Base-by-base conservation (phyloP, 2,329 filamentous ascomycete species). In the Penicillium vulpinum region DNA sequence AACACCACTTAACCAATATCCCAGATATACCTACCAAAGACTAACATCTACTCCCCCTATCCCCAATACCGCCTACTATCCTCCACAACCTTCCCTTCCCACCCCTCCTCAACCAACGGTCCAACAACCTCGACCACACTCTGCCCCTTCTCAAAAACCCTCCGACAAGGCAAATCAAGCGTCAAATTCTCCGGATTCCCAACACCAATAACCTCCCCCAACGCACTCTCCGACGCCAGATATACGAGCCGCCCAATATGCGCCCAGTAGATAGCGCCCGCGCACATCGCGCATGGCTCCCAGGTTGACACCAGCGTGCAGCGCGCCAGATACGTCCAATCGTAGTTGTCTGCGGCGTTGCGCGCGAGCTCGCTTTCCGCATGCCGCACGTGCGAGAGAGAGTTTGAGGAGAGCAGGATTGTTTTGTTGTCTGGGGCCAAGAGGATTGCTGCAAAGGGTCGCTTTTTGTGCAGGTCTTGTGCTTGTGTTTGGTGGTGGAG, bases 231-330 rank as follows among this genome's bases (percentile, higher is more conserved):
- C 45, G 76, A 77, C 1, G 79, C 81, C 3, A 78, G 77, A 61
- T 82, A 83, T 5, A 83, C 73, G 35, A 83, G 67, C 3, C 81
- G 72, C 6, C 81, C 81, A 54, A 83, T 83, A 62, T 82, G 78
- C 38, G 80, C 80, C 81, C 81, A 83, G 61, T 80, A 78, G 43
- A 79, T 73, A 2, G 78, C 77, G 5, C 74, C 76, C 36, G 72
- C 68, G 62, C 80, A 83, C 81, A 83, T 83, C 21, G 79, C 80
- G 58, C 81, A 83, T 2, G 81, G 81, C 66, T 83, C 81, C 81
- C 81, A 83, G 11, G 81, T 83, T 22, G 76, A 79, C 45, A 82
- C 77, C 38, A 83, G 66, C 0, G 80, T 82, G 62, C 80, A 83
- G 36, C 63, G 65, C 70, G 77, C 79, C 2, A 83, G 73, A 61